Percentiles rank a stretch among this genome's conserved stretches.
Evolutionary conservation across 2,329 filamentous ascomycete species (phyloP).

Genomic region (Bimuria novae-zelandiae): DNA sequence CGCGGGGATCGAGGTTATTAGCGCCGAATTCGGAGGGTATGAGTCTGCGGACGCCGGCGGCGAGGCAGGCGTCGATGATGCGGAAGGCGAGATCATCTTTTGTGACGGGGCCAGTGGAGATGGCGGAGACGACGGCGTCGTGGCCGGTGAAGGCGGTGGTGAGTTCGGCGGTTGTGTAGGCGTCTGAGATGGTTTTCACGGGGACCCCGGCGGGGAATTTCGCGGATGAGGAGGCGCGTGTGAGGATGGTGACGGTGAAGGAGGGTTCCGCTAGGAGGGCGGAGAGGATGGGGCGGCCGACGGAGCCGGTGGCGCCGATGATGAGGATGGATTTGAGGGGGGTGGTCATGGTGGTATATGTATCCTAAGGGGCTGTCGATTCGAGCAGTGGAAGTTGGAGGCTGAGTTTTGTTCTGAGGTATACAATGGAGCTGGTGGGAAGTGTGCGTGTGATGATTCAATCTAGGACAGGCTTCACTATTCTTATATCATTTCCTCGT

Average conservation of each 20-base stretch:
- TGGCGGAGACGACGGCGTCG: conserved; percentile 45
- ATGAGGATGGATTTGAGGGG: conserved; percentile 28
- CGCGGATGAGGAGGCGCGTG: conserved; percentile 30
- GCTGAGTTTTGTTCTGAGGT: not conserved
- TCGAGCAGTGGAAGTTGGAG: not conserved
- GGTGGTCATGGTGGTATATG: not conserved
- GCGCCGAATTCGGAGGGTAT: conserved; percentile 49
- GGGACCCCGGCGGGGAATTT: conserved; percentile 28
- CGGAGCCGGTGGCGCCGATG: conserved; percentile 34
- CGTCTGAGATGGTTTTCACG: conserved; percentile 34
- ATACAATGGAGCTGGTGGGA: not conserved
- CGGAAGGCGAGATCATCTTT: conserved; percentile 25
- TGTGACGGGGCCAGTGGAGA: conserved; percentile 32
- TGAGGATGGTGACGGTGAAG: conserved; percentile 41
- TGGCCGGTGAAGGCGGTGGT: conserved; percentile 40
- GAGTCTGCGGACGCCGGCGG: conserved; percentile 46
- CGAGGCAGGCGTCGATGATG: conserved; percentile 48
- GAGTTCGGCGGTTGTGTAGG: conserved; percentile 30
- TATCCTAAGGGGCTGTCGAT: not conserved
- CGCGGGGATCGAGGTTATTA: conserved; percentile 41
- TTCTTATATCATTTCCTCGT: not conserved
- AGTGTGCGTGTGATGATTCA: not conserved
- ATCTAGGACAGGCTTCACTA: not conserved
- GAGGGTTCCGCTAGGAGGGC: conserved; percentile 41
- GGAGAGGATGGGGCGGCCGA: conserved; percentile 30